Percentiles rank a stretch among this genome's conserved stretches.
Conservation (phyloP, 2,329 filamentous ascomycete genomes). For the Colletotrichum limetticola region DNA sequence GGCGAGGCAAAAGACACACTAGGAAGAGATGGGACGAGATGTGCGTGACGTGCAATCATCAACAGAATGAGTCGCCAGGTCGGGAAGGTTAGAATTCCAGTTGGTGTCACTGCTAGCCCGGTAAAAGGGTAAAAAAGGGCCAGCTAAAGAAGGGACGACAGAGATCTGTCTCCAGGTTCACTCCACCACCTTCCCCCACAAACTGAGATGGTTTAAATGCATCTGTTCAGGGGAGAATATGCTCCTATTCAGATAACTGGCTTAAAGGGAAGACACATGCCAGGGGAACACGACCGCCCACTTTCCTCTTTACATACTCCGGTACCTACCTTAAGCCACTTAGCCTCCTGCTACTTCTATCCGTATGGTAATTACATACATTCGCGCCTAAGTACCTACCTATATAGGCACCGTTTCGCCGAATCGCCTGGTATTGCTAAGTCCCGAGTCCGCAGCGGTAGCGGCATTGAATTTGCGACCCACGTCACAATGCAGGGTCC, state of each 20-base stretch:
- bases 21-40: conserved; percentile 22
- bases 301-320: not conserved
- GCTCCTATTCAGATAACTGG: not conserved
- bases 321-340: not conserved
- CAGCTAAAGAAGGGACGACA: conserved; percentile 7
- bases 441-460: not conserved
- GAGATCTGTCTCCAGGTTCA: conserved; percentile 5
- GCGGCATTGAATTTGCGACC: not conserved
- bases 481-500: conserved; percentile 24
- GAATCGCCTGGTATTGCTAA: not conserved
- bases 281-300: not conserved
- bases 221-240: not conserved
- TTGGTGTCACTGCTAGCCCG: not conserved
- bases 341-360: not conserved
- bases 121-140: not conserved
- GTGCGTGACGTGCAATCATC: conserved; percentile 13
- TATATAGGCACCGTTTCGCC: not conserved
- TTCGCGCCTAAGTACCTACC: not conserved
- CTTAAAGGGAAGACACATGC: not conserved
- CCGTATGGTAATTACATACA: not conserved
- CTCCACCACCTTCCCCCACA: not conserved
- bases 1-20: conserved; percentile 9
- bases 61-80: not conserved
- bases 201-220: not conserved
- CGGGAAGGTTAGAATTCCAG: not conserved